Evolutionary conservation across 108 stramenopile species (phyloP).

Genomic region (Cyclotella baltica): DNA sequence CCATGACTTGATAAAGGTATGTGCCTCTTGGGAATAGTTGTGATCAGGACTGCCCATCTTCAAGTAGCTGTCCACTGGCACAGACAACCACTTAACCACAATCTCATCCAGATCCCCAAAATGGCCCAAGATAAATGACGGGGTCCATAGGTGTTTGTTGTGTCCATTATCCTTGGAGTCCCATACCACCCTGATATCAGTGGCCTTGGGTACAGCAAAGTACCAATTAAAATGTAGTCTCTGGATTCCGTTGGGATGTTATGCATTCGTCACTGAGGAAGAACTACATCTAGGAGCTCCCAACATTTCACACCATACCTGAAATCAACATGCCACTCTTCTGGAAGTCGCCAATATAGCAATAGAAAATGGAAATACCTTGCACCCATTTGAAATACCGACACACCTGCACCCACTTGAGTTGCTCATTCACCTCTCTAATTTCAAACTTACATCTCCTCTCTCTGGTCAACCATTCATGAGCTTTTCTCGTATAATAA

Average conservation of each 20-base stretch:
- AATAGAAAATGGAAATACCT: conserved; percentile 14
- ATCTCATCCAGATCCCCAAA: conserved; percentile 14
- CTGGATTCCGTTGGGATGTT: background rate
- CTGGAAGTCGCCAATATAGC: background rate
- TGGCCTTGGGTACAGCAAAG: background rate
- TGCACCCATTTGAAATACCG: conserved; percentile 9
- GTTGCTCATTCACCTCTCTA: background rate
- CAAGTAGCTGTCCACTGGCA: conserved; percentile 14
- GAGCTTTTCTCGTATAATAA: background rate
- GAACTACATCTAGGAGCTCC: background rate
- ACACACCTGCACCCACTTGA: background rate
- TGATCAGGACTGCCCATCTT: background rate
- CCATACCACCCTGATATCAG: background rate
- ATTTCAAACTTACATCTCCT: background rate
- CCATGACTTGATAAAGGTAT: background rate
- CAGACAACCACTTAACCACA: conserved; percentile 22
- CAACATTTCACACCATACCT: conserved; percentile 9
- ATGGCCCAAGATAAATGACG: conserved; percentile 2
- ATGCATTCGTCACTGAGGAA: background rate
- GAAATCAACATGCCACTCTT: conserved; percentile 3
- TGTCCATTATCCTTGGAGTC: too few relatives aligned
- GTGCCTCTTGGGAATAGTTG: background rate
- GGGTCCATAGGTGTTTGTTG: background rate
- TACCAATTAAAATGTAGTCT: conserved; percentile 1
- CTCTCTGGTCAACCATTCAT: background rate